phyloP scores from a whole-genome alignment of 805 yeast species.

The Candida ovalis region DNA sequence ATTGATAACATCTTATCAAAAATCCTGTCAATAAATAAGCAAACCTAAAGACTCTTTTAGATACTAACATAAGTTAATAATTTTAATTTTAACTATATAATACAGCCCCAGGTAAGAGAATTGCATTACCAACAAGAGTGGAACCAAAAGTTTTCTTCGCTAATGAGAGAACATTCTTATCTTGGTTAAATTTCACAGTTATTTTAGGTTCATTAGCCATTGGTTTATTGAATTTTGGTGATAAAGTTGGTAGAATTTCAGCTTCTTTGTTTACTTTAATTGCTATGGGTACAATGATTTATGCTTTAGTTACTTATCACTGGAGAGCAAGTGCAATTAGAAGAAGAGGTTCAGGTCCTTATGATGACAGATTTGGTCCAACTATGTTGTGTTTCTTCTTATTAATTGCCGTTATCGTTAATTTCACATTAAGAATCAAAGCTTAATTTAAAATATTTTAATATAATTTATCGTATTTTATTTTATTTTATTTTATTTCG shows the following conservation, averaged over 20 bases:
- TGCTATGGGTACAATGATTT: slow-evolving; percentile 97
- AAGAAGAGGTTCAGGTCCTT: slow-evolving; percentile 98
- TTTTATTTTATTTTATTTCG: too few relatives aligned
- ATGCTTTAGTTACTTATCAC: slow-evolving; percentile 93
- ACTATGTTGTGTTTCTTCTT: slow-evolving; percentile 94
- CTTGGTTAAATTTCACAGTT: slow-evolving; percentile 99
- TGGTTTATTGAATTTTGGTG: slow-evolving; percentile 95
- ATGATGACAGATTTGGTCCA: slow-evolving; percentile 98
- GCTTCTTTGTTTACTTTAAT: slow-evolving; percentile 94
- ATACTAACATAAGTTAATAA: slow-evolving; percentile 4
- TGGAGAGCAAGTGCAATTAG: slow-evolving; percentile 99
- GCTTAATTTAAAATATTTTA: slow-evolving; percentile 30
- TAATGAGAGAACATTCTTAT: slow-evolving; percentile 95
- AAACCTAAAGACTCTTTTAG: too few relatives aligned
- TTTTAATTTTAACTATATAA: neutral
- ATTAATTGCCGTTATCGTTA: slow-evolving; percentile 88
- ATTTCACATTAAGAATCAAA: slow-evolving; percentile 79
- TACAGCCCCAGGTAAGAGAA: slow-evolving; percentile 64
- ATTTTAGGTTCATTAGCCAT: slow-evolving; percentile 95
- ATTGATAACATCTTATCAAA: too few relatives aligned
- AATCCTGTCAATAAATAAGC: too few relatives aligned
- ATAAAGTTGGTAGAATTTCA: slow-evolving; percentile 82
- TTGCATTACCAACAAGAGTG: slow-evolving; percentile 95
- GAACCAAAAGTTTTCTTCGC: slow-evolving; percentile 99
- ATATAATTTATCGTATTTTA: too few relatives aligned